Conservation (phyloP, 176 grass and related monocot species). For the bread wheat (Triticum aestivum) region IWGSC_CS_RefSeq_v2.1 NC_057802.1:133422574-133423073, state of each 20-base stretch:
- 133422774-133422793: not conserved
- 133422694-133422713: not conserved
- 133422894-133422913: not conserved
- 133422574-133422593: slow-evolving; percentile 62
- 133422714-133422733: not conserved
- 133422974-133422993: too few species aligned
- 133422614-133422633: not conserved
- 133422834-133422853: too few species aligned
- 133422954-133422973: too few species aligned
- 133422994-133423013: too few species aligned
- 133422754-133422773: not conserved
- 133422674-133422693: not conserved
- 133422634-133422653: not conserved
- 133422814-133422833: not conserved
- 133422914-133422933: not conserved
- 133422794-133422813: not conserved
- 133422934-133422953: too few species aligned
- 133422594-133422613: not conserved
- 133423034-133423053: too few species aligned
- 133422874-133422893: not conserved
- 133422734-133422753: not conserved
- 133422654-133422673: not conserved
- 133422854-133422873: too few species aligned
- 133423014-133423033: too few species aligned
- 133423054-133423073: too few species aligned